Base-by-base conservation (phyloP, 257 asterid species). In the Anisodus tanguticus region DNA sequence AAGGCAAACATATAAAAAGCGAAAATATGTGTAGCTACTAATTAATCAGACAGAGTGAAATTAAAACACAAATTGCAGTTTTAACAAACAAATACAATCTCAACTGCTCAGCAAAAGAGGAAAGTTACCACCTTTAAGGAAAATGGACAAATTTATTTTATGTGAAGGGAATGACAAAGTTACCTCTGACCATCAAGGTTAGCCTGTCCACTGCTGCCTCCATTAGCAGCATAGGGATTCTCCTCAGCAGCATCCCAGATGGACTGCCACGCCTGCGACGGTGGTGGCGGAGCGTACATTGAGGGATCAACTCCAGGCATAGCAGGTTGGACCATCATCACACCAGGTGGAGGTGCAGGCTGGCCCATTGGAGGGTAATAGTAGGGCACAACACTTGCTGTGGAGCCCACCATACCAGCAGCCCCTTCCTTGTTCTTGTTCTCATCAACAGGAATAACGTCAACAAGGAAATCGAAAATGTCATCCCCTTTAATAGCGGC, bases 211-310 rank as follows among this genome's bases (percentile, higher is more conserved):
- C 90, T 88, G 81, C 89, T 86, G 49, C 84, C 93, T 15, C 90
- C 90, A 58, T 90, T 86, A 49, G 85, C 86, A 49, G 85, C 96
- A 69, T 93, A 93, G 11, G 94, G 83, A 3, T 91, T 92, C 66
- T 91, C 97, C 11, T 90, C 95, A 2, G 87, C 69, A 5, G 91
- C 83, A 90, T 91, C 93, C 97, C 97, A 93, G 39, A 93, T 93
- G 3, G 94, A 91, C 88, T 91, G 95, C 97, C 97, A 93, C 66
- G 95, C 94, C 89, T 92, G 97, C 66, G 95, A 88, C 45, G 97
- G 91, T 58, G 90, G 92, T 59, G 94, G 91, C 35, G 91, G 90
- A 9, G 87, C 90, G 87, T 91, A 92, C 55, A 94, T 82, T 31
- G 87, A 83, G 19, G 95, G 92, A 91, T 92, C 97, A 79, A 93